These are phyloP conservation scores for Aspergillus sclerotialis DNA, from an alignment of 2,329 filamentous ascomycete species.

Conservation along the genomic window DNA sequence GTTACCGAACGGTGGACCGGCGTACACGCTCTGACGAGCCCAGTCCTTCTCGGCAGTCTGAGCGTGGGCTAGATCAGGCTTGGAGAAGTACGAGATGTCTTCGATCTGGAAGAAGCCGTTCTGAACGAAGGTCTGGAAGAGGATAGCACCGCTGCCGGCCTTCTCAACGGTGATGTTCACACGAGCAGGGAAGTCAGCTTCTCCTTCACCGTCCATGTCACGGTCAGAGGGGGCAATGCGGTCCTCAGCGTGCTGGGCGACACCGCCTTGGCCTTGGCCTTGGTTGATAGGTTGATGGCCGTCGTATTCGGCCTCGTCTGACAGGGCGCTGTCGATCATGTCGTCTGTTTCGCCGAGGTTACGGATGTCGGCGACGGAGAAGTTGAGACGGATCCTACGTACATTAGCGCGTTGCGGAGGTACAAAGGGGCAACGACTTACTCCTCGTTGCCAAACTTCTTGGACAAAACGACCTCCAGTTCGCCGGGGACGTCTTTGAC, in stretches of 20 bases:
- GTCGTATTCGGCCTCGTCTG: slow-evolving; percentile 52
- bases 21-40: slow-evolving; percentile 70
- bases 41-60: slow-evolving; percentile 70
- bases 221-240: slow-evolving; percentile 50
- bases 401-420: slow-evolving; percentile 1
- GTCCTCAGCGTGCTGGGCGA: slow-evolving; percentile 48
- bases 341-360: slow-evolving; percentile 55
- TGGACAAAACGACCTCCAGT: slow-evolving; percentile 79
- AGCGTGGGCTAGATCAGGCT: slow-evolving; percentile 69
- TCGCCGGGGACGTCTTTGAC: slow-evolving; percentile 71
- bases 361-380: slow-evolving; percentile 78
- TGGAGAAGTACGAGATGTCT: slow-evolving; percentile 81
- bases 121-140: slow-evolving; percentile 78
- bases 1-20: slow-evolving; percentile 85
- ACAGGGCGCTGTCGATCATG: slow-evolving; percentile 49
- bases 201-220: slow-evolving; percentile 48
- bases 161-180: slow-evolving; percentile 87
- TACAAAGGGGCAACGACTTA: slow-evolving; percentile 43
- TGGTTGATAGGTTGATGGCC: slow-evolving; percentile 50
- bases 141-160: slow-evolving; percentile 73
- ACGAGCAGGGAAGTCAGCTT: slow-evolving; percentile 65
- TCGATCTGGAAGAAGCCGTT: slow-evolving; percentile 83
- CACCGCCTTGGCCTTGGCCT: slow-evolving; percentile 43
- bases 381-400: slow-evolving; percentile 66
- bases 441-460: slow-evolving; percentile 83